Evolutionary conservation across 73 alveolate genomes (phyloP).

Genomic region (Tetrahymena borealis): DNA sequence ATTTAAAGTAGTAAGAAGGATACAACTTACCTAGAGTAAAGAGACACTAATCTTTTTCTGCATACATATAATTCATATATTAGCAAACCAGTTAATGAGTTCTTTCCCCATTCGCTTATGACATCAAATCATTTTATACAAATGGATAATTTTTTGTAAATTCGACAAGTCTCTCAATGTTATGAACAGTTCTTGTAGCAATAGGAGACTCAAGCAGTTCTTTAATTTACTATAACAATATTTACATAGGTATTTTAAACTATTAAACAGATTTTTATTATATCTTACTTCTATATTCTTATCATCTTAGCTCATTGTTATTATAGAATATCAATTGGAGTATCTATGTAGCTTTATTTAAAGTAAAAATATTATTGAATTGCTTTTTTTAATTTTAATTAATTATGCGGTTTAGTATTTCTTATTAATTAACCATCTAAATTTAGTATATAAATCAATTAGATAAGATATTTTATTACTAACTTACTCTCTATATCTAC

Average conservation of each 20-base stretch:
- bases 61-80: neutral
- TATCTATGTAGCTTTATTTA: no score
- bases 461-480: neutral
- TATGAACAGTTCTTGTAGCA: neutral
- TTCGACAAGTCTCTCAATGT: neutral
- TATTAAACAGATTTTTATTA: no score
- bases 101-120: neutral
- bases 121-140: neutral
- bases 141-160: neutral
- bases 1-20: no score
- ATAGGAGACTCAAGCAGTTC: neutral
- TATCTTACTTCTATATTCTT: no score
- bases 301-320: no score
- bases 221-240: neutral
- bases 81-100: neutral
- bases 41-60: neutral
- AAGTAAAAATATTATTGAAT: no score
- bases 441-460: neutral
- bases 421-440: no score
- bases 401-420: no score
- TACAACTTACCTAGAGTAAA: neutral
- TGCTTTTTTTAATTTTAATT: no score
- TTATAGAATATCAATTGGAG: no score
- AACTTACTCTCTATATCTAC: neutral
- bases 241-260: no score